A percentile compares a stretch with the other conserved stretches of the same genome.
Conservation (phyloP, 306 rosid species). For the Sechiopsis laciniata region DNA sequence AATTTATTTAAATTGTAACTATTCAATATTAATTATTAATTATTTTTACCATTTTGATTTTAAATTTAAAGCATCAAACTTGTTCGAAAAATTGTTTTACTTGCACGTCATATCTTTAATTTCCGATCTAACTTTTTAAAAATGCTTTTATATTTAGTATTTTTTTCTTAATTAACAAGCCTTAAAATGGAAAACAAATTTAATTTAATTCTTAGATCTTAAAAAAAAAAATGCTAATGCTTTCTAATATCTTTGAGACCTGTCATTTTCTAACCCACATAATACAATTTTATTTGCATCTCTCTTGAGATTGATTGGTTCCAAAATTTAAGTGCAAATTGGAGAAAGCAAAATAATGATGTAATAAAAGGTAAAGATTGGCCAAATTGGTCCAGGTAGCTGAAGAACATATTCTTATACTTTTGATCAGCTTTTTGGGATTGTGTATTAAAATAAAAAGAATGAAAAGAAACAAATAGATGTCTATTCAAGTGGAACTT, state of each 20-base stretch:
- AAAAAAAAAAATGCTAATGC: too few species aligned
- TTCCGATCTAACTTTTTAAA: not conserved
- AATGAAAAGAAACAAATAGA: not conserved
- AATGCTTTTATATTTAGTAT: not conserved
- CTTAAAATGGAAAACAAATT: not conserved
- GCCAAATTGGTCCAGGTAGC: slow-evolving; percentile 10
- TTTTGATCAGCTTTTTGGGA: not conserved
- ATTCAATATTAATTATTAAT: not conserved
- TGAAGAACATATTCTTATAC: slow-evolving; percentile 16
- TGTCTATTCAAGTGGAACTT: slow-evolving; percentile 19
- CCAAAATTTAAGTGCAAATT: not conserved
- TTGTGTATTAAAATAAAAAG: not conserved
- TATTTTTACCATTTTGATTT: not conserved
- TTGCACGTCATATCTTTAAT: not conserved
- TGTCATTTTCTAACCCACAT: not conserved
- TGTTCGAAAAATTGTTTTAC: not conserved
- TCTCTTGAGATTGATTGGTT: not conserved
- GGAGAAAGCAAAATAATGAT: too few species aligned
- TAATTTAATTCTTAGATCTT: not conserved
- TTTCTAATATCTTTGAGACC: not conserved
- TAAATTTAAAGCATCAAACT: not conserved
- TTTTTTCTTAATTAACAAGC: not conserved
- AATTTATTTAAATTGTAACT: not conserved
- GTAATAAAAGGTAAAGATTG: not conserved
- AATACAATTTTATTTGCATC: not conserved